Evolutionary conservation across 2,329 filamentous ascomycete species (phyloP).

Genomic region (Aspergillus fumigatus): DNA sequence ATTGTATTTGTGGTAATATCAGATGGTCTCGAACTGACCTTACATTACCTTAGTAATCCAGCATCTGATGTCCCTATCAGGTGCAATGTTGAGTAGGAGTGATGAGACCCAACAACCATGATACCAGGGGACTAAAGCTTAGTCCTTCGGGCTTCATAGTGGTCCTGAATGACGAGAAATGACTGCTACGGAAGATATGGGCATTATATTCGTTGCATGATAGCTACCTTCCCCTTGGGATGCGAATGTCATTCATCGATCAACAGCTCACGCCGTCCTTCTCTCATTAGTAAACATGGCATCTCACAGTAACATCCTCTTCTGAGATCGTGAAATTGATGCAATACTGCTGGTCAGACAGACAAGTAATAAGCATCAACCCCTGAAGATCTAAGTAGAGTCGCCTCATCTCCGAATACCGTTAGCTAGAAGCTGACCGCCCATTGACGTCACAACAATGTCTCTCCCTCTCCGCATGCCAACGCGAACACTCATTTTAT

Average conservation of each 20-base stretch:
- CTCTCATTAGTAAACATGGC: not conserved
- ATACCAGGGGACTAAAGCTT: not conserved
- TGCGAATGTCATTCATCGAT: not conserved
- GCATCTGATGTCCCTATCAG: no score
- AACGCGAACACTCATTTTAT: not conserved
- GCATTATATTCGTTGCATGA: not conserved
- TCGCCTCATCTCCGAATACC: no score
- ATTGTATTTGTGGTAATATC: not conserved
- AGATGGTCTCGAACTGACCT: not conserved
- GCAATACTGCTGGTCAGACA: not conserved
- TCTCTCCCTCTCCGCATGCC: not conserved
- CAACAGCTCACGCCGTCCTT: not conserved
- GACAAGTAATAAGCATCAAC: not conserved
- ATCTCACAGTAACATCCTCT: not conserved
- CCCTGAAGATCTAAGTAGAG: not conserved
- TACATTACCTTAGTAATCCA: no score
- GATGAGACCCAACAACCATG: not conserved
- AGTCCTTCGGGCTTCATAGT: not conserved
- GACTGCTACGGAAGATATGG: not conserved
- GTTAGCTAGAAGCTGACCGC: slow-evolving; percentile 3
- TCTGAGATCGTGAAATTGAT: not conserved
- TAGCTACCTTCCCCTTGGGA: not conserved
- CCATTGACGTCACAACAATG: slow-evolving; percentile 11
- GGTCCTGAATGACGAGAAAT: not conserved
- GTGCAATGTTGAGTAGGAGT: no score